Conservation (phyloP, 768 basidiomycete species). For the Tylopilus plumbeoviolaceoides region DNA sequence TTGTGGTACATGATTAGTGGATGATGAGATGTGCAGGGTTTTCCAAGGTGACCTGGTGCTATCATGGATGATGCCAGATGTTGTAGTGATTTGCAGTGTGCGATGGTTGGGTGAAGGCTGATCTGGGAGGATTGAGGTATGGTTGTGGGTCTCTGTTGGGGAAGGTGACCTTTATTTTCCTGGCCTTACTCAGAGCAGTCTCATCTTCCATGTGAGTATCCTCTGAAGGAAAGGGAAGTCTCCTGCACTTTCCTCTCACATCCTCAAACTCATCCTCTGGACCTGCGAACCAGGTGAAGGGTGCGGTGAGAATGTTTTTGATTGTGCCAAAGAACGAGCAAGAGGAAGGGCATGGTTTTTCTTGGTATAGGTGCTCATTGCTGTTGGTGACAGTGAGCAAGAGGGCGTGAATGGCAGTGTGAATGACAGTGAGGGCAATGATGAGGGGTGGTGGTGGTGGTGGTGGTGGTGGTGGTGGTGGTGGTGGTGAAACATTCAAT, state of each 20-base stretch:
- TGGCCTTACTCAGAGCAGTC: conserved; percentile 34
- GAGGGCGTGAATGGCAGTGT: conserved; percentile 19
- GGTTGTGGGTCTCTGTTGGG: conserved; percentile 38
- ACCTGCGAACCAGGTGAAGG: conserved; percentile 53
- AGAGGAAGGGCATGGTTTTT: conserved; percentile 33
- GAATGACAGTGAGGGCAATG: no score
- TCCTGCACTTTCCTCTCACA: conserved; percentile 53
- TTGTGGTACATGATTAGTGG: conserved; percentile 30
- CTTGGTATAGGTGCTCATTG: conserved; percentile 30
- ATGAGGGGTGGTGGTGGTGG: no score
- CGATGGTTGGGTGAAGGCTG: conserved; percentile 35
- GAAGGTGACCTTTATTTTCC: conserved; percentile 53
- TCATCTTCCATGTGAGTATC: conserved; percentile 30
- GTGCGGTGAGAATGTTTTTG: conserved; percentile 63
- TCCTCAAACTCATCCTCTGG: no score
- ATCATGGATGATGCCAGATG: conserved; percentile 21
- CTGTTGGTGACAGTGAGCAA: conserved; percentile 15
- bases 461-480: conserved; percentile 9
- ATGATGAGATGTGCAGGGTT: conserved; percentile 29
- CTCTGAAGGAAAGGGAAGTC: conserved; percentile 31
- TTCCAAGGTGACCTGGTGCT: conserved; percentile 28
- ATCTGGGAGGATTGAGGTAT: conserved; percentile 54
- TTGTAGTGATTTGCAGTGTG: conserved; percentile 15
- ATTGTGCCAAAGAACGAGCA: conserved; percentile 56
- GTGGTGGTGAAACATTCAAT: conserved; percentile 16